phyloP scores from a whole-genome alignment of 306 rosid genomes.

The Sicyos edulis region DNA sequence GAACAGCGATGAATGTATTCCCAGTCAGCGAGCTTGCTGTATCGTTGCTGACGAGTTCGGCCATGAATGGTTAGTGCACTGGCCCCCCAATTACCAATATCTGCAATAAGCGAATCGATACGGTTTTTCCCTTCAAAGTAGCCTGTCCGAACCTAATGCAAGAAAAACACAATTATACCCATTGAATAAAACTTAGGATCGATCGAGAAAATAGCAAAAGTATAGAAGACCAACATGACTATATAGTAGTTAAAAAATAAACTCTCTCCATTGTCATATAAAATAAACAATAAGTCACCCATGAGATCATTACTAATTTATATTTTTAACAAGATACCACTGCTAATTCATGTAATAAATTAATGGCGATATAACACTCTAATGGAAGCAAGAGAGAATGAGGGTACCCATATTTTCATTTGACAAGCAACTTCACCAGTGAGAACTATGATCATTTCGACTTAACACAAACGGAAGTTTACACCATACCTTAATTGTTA shows the following conservation, averaged over 20 bases:
- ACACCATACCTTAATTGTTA: slow-evolving; percentile 60
- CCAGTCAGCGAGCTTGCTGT: slow-evolving; percentile 99
- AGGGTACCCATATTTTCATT: background rate
- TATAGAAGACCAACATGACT: background rate
- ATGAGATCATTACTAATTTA: background rate
- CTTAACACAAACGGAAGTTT: background rate
- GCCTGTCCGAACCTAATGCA: slow-evolving; percentile 73
- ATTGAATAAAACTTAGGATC: slow-evolving; percentile 15
- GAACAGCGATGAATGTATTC: slow-evolving; percentile 69
- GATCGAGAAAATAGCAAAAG: background rate
- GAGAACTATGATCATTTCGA: background rate
- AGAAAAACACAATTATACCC: slow-evolving; percentile 14
- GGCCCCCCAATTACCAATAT: slow-evolving; percentile 80
- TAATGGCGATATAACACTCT: background rate
- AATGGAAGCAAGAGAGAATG: background rate
- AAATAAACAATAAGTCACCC: background rate
- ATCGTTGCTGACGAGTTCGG: slow-evolving; percentile 91
- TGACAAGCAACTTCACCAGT: background rate
- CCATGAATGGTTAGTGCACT: slow-evolving; percentile 84
- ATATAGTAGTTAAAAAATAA: background rate
- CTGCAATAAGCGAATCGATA: slow-evolving; percentile 68
- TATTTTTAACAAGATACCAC: background rate
- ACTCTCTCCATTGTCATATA: background rate
- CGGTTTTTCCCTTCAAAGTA: slow-evolving; percentile 89
- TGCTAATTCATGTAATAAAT: background rate